Conservation (phyloP, 805 yeast species). For the Sugiyamaella mastotermitis region DNA sequence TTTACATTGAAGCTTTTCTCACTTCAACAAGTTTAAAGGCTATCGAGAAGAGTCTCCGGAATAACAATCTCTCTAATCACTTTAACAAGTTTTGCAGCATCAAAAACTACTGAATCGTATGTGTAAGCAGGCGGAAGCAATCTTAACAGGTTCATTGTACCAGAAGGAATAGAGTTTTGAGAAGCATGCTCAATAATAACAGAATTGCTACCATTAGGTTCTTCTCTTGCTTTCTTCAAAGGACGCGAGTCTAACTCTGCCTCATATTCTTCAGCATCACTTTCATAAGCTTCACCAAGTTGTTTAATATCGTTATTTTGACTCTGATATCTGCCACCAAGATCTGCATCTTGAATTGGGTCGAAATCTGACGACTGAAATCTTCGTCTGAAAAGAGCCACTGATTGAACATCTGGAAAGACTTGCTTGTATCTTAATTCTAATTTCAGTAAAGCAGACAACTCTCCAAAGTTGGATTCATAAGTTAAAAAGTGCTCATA, state of each 20-base stretch:
- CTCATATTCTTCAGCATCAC: constrained; percentile 5
- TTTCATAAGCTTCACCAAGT: constrained; percentile 5
- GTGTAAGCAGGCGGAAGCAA: constrained; percentile 51
- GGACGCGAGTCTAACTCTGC: constrained; percentile 6
- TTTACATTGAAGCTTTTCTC: too few relatives aligned
- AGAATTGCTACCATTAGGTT: neutral
- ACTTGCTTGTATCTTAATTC: constrained; percentile 59
- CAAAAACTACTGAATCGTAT: constrained; percentile 50
- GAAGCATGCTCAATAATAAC: constrained; percentile 20
- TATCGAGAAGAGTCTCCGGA: constrained; percentile 15
- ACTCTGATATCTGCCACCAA: neutral
- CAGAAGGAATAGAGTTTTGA: constrained; percentile 21
- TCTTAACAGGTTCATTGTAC: constrained; percentile 44
- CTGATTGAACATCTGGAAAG: constrained; percentile 54
- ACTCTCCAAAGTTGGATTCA: constrained; percentile 65
- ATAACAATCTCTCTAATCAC: constrained; percentile 22
- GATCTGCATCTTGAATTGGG: constrained; percentile 18
- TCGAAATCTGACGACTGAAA: constrained; percentile 24
- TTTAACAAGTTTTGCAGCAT: constrained; percentile 45
- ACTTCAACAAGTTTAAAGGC: too few relatives aligned
- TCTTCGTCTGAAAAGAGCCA: constrained; percentile 33
- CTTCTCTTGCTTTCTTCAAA: constrained; percentile 8
- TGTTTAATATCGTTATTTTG: neutral
- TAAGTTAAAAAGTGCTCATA: constrained; percentile 57
- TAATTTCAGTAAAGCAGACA: constrained; percentile 58